Percentiles rank a stretch among this genome's conserved stretches.
Conservation (phyloP, 106 monocot genomes). For the Cymbidium sinense region DNA sequence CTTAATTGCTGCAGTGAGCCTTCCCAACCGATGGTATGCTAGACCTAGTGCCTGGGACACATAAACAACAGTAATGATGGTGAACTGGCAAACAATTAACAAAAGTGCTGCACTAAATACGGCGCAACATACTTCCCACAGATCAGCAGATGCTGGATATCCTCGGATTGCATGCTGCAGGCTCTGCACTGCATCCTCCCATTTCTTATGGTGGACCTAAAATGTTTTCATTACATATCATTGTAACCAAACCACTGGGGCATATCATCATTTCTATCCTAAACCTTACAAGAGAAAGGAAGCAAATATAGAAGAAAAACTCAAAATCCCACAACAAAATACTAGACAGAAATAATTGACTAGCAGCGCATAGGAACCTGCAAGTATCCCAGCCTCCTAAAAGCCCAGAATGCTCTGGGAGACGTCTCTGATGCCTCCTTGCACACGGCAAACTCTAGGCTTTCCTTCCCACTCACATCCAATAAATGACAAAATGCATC, state of each 20-base stretch:
- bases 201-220: conserved; percentile 83
- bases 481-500: conserved; percentile 81
- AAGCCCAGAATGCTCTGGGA: conserved; percentile 92
- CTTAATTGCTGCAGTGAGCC: conserved; percentile 94
- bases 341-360: neutral
- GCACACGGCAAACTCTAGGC: conserved; percentile 72
- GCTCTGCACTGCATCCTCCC: conserved; percentile 76
- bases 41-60: conserved; percentile 67
- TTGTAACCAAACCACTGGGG: neutral
- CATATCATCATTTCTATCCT: neutral
- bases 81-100: conserved; percentile 1
- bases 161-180: conserved; percentile 93
- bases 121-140: conserved; percentile 74
- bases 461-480: conserved; percentile 79
- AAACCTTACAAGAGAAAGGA: neutral
- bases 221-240: neutral
- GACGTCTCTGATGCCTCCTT: conserved; percentile 77
- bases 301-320: neutral
- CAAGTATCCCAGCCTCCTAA: conserved; percentile 79
- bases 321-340: neutral
- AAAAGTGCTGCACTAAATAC: neutral
- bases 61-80: conserved; percentile 4
- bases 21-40: conserved; percentile 83
- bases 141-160: conserved; percentile 70
- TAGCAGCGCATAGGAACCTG: conserved; percentile 30